A percentile compares a stretch with the other conserved stretches of the same genome.
These are phyloP conservation scores for Gossypium mustelinum DNA, from an alignment of 345 rosid species.

Conservation along the genomic window DNA sequence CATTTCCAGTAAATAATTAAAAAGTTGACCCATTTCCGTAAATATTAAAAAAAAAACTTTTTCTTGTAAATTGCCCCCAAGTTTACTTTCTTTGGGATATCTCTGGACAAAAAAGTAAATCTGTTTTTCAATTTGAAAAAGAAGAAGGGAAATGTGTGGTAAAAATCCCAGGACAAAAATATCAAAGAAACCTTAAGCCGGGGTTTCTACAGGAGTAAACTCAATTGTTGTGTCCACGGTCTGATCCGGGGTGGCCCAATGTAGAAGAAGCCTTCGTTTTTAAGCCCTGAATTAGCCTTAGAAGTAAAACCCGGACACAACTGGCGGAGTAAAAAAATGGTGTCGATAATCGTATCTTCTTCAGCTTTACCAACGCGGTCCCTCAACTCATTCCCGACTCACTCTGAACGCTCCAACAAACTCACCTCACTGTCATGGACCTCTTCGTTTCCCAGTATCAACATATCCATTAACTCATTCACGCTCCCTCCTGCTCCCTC, in stretches of 20 bases:
- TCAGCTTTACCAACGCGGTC: background rate
- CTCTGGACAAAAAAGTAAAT: too few relatives aligned
- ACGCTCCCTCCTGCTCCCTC: background rate
- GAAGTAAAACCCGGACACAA: background rate
- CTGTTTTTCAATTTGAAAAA: too few relatives aligned
- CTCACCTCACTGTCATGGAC: slow-evolving; percentile 5
- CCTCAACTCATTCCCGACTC: slow-evolving; percentile 3
- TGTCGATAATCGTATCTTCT: background rate
- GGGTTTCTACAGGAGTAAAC: too few relatives aligned
- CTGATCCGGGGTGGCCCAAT: background rate
- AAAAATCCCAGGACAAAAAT: too few relatives aligned
- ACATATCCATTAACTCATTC: background rate
- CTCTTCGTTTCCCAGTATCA: slow-evolving; percentile 4
- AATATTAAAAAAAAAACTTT: too few relatives aligned
- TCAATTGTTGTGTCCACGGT: too few relatives aligned
- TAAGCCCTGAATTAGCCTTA: background rate
- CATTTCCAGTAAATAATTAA: too few relatives aligned
- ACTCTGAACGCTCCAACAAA: background rate
- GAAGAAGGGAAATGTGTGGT: too few relatives aligned
- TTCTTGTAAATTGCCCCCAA: too few relatives aligned
- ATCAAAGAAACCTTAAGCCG: too few relatives aligned
- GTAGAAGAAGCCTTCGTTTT: background rate
- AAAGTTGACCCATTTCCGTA: too few relatives aligned
- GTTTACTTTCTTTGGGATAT: too few relatives aligned
- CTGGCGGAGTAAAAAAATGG: background rate